Conservation (phyloP, 1,284 basidiomycete genomes). For the Cryptococcus sp. region DNA sequence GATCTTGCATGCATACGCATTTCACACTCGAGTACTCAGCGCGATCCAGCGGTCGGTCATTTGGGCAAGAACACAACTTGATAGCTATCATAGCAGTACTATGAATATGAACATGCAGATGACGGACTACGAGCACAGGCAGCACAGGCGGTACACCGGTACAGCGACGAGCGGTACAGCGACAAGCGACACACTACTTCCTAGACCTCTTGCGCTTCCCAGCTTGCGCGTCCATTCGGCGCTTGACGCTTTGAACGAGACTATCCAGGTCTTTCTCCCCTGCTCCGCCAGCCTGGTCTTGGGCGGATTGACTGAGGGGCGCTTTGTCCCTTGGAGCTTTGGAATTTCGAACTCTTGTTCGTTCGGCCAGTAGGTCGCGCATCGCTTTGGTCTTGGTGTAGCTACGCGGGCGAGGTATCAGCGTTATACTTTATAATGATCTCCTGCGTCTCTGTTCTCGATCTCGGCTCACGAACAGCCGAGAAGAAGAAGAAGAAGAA, state of each 20-base stretch:
- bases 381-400: slow-evolving; percentile 89
- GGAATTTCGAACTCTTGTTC: slow-evolving; percentile 58
- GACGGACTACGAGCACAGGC: no score
- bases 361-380: slow-evolving; percentile 71
- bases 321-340: slow-evolving; percentile 40
- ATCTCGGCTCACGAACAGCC: slow-evolving; percentile 1
- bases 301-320: slow-evolving; percentile 5
- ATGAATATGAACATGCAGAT: no score
- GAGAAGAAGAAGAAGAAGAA: background rate
- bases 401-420: slow-evolving; percentile 54
- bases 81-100: no score
- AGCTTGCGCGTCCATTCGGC: slow-evolving; percentile 58
- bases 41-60: no score
- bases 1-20: background rate
- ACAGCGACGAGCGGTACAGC: no score
- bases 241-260: slow-evolving; percentile 82
- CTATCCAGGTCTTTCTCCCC: slow-evolving; percentile 61
- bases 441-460: background rate
- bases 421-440: background rate
- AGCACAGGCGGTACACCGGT: no score
- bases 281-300: slow-evolving; percentile 3
- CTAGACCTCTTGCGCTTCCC: slow-evolving; percentile 29
- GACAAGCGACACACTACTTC: no score
- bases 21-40: no score
- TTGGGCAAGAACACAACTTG: no score